These are phyloP conservation scores for Verticillium nonalfalfae DNA, from an alignment of 2,329 filamentous ascomycete genomes.

Conservation along the genomic window DNA sequence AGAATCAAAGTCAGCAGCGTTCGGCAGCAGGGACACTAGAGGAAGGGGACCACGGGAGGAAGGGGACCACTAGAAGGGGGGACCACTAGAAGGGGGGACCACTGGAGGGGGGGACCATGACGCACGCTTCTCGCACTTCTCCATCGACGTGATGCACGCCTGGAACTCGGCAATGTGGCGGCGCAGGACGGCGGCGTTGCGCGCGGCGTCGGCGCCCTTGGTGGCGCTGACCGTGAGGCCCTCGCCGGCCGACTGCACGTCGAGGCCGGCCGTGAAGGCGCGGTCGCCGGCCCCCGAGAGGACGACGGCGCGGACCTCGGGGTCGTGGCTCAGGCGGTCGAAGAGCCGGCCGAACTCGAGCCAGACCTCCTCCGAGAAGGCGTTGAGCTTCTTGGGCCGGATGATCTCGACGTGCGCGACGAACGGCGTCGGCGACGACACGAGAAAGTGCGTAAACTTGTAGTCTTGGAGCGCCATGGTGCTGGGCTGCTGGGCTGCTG, in stretches of 20 bases:
- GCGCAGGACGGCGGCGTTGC: constrained; percentile 56
- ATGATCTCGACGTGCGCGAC: constrained; percentile 93
- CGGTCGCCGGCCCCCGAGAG: constrained; percentile 75
- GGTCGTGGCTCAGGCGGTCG: constrained; percentile 61
- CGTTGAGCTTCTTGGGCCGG: constrained; percentile 78
- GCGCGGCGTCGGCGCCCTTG: constrained; percentile 48
- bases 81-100: background rate
- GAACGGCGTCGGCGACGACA: constrained; percentile 64
- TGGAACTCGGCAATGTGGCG: constrained; percentile 77
- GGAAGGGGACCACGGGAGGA: too few relatives aligned
- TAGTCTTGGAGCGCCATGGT: constrained; percentile 22
- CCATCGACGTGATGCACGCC: constrained; percentile 65
- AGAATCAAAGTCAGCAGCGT: constrained; percentile 9
- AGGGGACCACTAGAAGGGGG: too few relatives aligned
- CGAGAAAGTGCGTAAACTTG: constrained; percentile 61
- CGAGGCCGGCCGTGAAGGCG: constrained; percentile 81
- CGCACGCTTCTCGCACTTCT: constrained; percentile 83
- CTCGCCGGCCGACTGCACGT: constrained; percentile 57
- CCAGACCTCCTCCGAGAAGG: constrained; percentile 84
- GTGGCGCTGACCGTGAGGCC: constrained; percentile 30
- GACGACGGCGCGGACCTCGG: constrained; percentile 68
- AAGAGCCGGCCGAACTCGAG: constrained; percentile 71
- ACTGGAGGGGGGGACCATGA: constrained; percentile 10
- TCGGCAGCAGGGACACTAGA: too few relatives aligned
- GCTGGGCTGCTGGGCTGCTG: background rate